phyloP scores from a whole-genome alignment of 768 basidiomycete genomes.

The Tylopilus rubrobrunneus region DNA sequence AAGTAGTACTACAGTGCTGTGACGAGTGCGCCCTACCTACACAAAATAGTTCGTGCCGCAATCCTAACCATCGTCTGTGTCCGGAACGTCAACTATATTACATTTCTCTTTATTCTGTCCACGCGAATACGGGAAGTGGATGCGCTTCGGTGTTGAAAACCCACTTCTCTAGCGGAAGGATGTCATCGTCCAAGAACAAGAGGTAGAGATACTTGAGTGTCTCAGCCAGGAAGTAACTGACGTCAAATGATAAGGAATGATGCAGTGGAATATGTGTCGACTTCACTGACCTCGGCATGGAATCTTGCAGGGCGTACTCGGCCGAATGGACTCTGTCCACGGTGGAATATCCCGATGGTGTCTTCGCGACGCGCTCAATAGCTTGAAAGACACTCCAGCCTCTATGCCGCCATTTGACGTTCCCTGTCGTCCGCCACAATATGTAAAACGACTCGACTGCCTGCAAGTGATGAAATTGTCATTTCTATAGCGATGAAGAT shows the following conservation, averaged over 20 bases:
- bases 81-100: slow-evolving; percentile 19
- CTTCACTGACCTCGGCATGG: slow-evolving; percentile 68
- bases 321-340: slow-evolving; percentile 45
- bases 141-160: slow-evolving; percentile 76
- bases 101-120: slow-evolving; percentile 48
- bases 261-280: neutral
- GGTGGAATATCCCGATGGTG: slow-evolving; percentile 58
- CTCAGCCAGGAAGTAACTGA: slow-evolving; percentile 53
- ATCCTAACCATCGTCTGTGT: neutral
- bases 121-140: slow-evolving; percentile 67
- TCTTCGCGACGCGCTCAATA: slow-evolving; percentile 57
- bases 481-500: neutral
- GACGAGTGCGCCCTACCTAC: neutral
- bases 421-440: slow-evolving; percentile 66
- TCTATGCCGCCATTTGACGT: slow-evolving; percentile 63
- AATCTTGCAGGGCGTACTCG: slow-evolving; percentile 41
- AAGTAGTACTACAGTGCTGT: no score
- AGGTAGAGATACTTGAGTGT: slow-evolving; percentile 74
- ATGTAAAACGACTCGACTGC: slow-evolving; percentile 71
- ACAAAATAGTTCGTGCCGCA: neutral
- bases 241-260: neutral
- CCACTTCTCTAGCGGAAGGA: slow-evolving; percentile 50
- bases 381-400: slow-evolving; percentile 72
- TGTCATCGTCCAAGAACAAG: slow-evolving; percentile 62
- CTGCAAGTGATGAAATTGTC: slow-evolving; percentile 33